Evolutionary conservation across 2,329 filamentous ascomycete species (phyloP).

Genomic region (Cladosporium sp.): DNA sequence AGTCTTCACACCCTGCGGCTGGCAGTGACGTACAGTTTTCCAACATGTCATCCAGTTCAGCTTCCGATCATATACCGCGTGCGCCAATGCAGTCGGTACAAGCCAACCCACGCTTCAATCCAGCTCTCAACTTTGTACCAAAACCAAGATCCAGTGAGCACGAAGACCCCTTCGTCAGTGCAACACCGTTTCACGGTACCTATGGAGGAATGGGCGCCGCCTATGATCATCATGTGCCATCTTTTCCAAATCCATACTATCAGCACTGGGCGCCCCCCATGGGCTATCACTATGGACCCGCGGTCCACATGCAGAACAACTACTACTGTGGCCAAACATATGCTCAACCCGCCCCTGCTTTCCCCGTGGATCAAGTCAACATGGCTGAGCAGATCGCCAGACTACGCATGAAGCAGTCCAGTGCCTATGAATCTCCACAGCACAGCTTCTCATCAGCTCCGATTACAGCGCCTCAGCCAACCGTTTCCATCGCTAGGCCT

Average conservation of each 20-base stretch:
- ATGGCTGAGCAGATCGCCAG: not conserved
- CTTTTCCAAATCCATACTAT: not conserved
- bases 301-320: not conserved
- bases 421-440: not conserved
- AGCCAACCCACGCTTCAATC: not conserved
- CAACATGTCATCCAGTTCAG: not conserved
- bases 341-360: not conserved
- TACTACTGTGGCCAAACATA: not conserved
- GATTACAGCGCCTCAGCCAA: too few species aligned
- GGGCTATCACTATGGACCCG: not conserved
- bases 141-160: not conserved
- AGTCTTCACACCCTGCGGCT: not conserved
- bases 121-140: conserved; percentile 3
- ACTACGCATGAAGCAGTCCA: not conserved
- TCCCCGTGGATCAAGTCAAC: not conserved
- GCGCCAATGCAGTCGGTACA: not conserved
- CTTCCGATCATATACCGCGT: not conserved
- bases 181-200: not conserved
- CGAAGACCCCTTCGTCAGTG: conserved; percentile 1
- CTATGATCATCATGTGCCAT: too few species aligned
- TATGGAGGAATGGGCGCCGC: not conserved
- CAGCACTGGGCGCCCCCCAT: not conserved
- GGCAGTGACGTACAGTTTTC: not conserved
- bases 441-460: too few species aligned
- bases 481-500: not conserved